Evolutionary conservation across 345 rosid species (phyloP).

Genomic region (Citrus glauca): DNA sequence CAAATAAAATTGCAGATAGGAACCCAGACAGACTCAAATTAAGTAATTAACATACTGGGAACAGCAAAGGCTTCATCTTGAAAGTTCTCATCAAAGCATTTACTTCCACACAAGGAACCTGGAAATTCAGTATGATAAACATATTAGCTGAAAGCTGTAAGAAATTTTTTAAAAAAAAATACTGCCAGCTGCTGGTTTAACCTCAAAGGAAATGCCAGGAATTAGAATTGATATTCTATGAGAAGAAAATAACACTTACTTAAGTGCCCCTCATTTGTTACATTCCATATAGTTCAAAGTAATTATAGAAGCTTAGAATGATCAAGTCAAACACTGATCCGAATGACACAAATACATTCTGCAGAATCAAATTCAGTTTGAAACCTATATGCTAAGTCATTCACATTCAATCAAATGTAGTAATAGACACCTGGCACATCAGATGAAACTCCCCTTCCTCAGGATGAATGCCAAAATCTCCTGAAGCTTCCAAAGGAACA

Average conservation of each 20-base stretch:
- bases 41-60: slow-evolving; percentile 53
- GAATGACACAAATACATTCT: neutral
- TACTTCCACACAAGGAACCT: slow-evolving; percentile 91
- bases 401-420: slow-evolving; percentile 8
- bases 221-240: slow-evolving; percentile 4
- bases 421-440: slow-evolving; percentile 79
- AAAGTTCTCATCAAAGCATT: slow-evolving; percentile 92
- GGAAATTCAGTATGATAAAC: slow-evolving; percentile 21
- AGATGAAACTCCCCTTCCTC: slow-evolving; percentile 98
- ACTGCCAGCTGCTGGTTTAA: slow-evolving; percentile 4
- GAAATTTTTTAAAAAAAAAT: neutral
- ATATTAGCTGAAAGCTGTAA: neutral
- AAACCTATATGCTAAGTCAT: neutral
- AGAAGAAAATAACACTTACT: neutral
- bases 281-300: neutral
- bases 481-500: slow-evolving; percentile 96
- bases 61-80: slow-evolving; percentile 81
- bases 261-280: neutral
- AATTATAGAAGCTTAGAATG: neutral
- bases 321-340: neutral
- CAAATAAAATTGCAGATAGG: neutral
- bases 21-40: no score
- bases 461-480: slow-evolving; percentile 97
- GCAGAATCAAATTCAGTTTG: neutral
- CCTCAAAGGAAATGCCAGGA: slow-evolving; percentile 12